Percentiles rank a stretch among this genome's conserved stretches.
Conservation (phyloP, 306 rosid genomes). For the Dryas octopetala region DNA sequence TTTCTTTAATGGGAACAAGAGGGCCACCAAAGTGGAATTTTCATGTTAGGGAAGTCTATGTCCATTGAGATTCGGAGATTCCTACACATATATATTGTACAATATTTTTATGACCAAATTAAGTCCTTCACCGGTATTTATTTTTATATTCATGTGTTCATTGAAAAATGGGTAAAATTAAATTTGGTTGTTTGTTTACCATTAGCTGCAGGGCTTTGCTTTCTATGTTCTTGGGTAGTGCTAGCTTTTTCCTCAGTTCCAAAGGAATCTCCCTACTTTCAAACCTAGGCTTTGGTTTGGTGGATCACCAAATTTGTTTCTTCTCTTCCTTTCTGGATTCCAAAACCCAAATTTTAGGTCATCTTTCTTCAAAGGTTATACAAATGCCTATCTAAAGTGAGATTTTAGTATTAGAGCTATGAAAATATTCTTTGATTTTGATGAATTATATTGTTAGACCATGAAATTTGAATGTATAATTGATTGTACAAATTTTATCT, state of each 20-base stretch:
- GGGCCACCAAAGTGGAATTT: conserved; percentile 35
- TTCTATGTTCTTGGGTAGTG: neutral
- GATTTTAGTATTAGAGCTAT: neutral
- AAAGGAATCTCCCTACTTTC: conserved; percentile 21
- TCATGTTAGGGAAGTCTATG: conserved; percentile 23
- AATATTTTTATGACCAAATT: neutral
- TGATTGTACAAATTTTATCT: too few species aligned
- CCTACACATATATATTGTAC: neutral
- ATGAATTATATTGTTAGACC: neutral
- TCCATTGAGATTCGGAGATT: conserved; percentile 24
- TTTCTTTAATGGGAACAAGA: conserved; percentile 23
- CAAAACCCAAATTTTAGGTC: conserved; percentile 1
- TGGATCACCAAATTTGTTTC: conserved; percentile 23
- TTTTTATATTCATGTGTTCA: neutral
- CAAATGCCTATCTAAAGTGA: neutral
- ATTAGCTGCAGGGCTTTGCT: neutral
- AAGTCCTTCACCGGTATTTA: neutral
- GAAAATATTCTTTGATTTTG: neutral
- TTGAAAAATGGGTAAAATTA: neutral
- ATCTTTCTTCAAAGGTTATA: conserved; percentile 1
- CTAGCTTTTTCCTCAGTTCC: neutral
- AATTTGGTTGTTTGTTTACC: conserved; percentile 6
- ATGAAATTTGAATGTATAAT: too few species aligned
- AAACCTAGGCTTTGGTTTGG: conserved; percentile 2
- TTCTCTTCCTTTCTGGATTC: conserved; percentile 11